A percentile compares a stretch with the other conserved stretches of the same genome.
Evolutionary conservation across 176 grass and related monocot genomes (phyloP).

Genomic region (Oropetium thomaeum): DNA sequence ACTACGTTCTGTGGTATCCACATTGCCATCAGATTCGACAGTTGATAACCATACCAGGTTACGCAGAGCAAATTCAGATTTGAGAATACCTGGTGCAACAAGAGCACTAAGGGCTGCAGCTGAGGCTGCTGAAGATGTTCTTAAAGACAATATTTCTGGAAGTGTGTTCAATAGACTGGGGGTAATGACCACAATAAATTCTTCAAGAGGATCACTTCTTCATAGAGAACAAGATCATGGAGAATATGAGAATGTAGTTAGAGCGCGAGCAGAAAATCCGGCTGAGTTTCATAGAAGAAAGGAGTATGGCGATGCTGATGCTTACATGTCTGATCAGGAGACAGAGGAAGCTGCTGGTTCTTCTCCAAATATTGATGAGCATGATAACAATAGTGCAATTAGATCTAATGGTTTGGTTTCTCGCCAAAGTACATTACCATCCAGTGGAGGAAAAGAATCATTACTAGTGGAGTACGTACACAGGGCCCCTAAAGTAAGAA

Average conservation of each 20-base stretch:
- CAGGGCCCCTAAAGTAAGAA: conserved; percentile 51
- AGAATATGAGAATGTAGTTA: conserved; percentile 35
- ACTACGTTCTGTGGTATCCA: conserved; percentile 76
- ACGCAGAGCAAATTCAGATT: conserved; percentile 41
- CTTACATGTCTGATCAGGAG: conserved; percentile 38
- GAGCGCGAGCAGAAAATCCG: conserved; percentile 4
- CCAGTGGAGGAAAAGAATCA: conserved; percentile 40
- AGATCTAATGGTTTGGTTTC: conserved; percentile 41
- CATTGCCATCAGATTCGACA: conserved; percentile 40
- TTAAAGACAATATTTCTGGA: conserved; percentile 34
- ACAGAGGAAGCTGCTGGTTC: conserved; percentile 36
- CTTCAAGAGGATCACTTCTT: conserved; percentile 20
- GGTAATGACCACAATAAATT: conserved; percentile 13
- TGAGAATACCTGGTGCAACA: conserved; percentile 48
- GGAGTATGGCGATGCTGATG: conserved; percentile 29
- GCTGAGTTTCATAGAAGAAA: conserved; percentile 41
- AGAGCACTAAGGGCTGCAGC: conserved; percentile 59
- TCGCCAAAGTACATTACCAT: conserved; percentile 29
- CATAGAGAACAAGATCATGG: conserved; percentile 26
- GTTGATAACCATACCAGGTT: conserved; percentile 44
- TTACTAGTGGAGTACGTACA: conserved; percentile 36
- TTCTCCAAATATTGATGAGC: conserved; percentile 40
- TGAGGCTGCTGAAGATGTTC: conserved; percentile 69
- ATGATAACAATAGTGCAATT: conserved; percentile 30
- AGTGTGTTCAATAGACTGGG: conserved; percentile 88